Conservation (phyloP, 1,284 basidiomycete species). For the Puccinia triticina region DNA sequence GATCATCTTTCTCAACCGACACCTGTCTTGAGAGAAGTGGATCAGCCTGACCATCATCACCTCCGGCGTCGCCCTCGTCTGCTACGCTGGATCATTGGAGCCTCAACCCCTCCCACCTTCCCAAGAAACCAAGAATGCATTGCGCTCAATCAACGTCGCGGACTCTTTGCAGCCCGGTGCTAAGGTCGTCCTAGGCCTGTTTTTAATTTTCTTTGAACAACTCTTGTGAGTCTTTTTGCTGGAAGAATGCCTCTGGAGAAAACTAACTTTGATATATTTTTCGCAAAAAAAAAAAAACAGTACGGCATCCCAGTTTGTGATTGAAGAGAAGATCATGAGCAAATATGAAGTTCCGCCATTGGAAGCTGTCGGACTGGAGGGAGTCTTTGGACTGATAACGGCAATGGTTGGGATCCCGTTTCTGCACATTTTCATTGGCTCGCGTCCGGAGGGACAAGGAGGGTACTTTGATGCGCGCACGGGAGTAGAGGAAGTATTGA, state of each 20-base stretch:
- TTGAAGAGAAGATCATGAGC: conserved; percentile 93
- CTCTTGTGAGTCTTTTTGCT: conserved; percentile 71
- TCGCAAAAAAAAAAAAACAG: conserved; percentile 62
- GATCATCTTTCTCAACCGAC: conserved; percentile 84
- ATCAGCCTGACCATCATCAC: conserved; percentile 86
- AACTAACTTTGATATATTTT: conserved; percentile 31
- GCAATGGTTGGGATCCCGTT: conserved; percentile 75
- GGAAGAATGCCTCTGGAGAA: conserved; percentile 46
- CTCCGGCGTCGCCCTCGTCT: conserved; percentile 84
- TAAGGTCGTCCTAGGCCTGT: conserved; percentile 70
- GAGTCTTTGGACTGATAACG: conserved; percentile 82
- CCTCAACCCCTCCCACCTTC: conserved; percentile 1
- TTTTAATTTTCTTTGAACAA: conserved; percentile 94
- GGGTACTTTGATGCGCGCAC: conserved; percentile 88
- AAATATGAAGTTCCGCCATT: conserved; percentile 86
- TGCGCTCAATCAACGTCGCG: conserved; percentile 58
- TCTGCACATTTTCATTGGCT: conserved; percentile 65
- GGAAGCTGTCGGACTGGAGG: conserved; percentile 91
- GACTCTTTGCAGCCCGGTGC: conserved; percentile 57
- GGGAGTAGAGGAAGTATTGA: conserved; percentile 85
- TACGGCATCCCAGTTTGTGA: conserved; percentile 85
- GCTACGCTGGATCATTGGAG: conserved; percentile 83
- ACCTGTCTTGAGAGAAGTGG: conserved; percentile 71
- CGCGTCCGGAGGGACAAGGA: conserved; percentile 65
- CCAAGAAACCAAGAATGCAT: not conserved